Percentiles rank a stretch among this genome's conserved stretches.
Conservation (phyloP, 352 stramenopile genomes). For the Phytophthora fragariaefolia region DNA sequence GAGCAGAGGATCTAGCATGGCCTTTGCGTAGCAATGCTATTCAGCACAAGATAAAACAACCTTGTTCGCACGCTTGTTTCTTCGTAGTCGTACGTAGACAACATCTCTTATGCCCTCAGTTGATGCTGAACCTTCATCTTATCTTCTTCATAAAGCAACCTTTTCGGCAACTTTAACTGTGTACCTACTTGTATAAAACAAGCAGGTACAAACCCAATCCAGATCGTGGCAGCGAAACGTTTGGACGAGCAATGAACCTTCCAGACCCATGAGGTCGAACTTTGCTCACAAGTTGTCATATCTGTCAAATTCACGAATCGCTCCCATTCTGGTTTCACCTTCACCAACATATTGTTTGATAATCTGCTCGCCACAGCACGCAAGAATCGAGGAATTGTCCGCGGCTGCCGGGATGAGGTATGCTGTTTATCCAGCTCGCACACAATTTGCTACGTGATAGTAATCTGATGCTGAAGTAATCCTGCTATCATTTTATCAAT, state of each 20-base stretch:
- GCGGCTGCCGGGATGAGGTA: not conserved
- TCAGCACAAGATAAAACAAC: conserved; percentile 15
- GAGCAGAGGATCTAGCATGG: conserved; percentile 15
- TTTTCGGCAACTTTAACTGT: conserved; percentile 14
- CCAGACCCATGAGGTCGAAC: conserved; percentile 9
- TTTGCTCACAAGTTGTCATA: conserved; percentile 33
- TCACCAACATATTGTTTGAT: not conserved
- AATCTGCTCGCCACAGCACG: not conserved
- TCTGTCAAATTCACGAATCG: conserved; percentile 25
- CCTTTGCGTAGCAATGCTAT: conserved; percentile 16
- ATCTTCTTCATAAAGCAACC: conserved; percentile 1
- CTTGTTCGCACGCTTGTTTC: conserved; percentile 11
- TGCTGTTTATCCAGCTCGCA: not conserved
- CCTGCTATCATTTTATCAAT: conserved; percentile 25
- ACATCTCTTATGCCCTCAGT: conserved; percentile 7
- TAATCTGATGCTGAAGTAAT: conserved; percentile 24
- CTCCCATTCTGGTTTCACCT: conserved; percentile 22
- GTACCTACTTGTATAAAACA: conserved; percentile 6
- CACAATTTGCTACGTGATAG: conserved; percentile 8
- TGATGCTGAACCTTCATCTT: not conserved
- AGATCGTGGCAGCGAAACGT: conserved; percentile 7
- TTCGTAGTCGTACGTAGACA: conserved; percentile 10
- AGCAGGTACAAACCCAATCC: conserved; percentile 8
- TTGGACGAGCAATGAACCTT: conserved; percentile 6
- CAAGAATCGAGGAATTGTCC: not conserved